Evolutionary conservation across 2,329 filamentous ascomycete genomes (phyloP), one percentile per base, ranked within the genome.

Genomic region (Lasiodiplodia sp.): DNA sequence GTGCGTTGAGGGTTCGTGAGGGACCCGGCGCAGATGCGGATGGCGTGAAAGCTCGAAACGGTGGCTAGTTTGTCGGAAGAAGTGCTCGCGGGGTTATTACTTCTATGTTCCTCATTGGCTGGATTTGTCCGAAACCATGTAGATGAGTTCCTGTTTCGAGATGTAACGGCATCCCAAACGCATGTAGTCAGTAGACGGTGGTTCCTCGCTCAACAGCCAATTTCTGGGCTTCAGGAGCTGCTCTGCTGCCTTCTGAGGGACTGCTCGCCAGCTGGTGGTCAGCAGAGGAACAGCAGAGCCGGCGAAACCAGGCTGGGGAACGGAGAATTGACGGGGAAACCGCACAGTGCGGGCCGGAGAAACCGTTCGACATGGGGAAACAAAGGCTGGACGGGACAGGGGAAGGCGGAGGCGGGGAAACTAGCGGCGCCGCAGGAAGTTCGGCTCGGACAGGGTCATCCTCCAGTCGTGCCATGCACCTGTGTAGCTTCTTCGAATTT

Each of bases 361-460:
- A 63, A 63, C 58, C 25, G n/a, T 49, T 34, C 18, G 21, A 28
- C 10, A 63, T 63, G 58, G 58, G 58, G 58, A 63, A 63, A 63
- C n/a, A 44, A 10, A 28, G 38, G 23, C 10, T 47, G 31, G 31
- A 34, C 57, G 57, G 40, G 18, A 63, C 34, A 21, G 57, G 31
- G 31, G 58, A 34, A 21, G 40, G 58, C 14, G 37, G 38, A 63
- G 25, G 58, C 58, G 58, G 58, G 55, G 55, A 44, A 44, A 44
- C 18, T 49, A 47, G 57, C 38, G 16, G 47, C 57, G 57, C n/a
- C 58, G 58, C 58, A 63, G 40, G 25, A 63, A 51, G 58, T 31
- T 60, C 57, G 57, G 57, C 58, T 63, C 58, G 37, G 58, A 12
- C 44, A 31, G 47, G 28, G 16, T n/a, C 58, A 51, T 25, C 58